Percentiles rank a stretch among this genome's conserved stretches.
Conservation (phyloP, 2,329 filamentous ascomycete species). For the Xylaria sp. region DNA sequence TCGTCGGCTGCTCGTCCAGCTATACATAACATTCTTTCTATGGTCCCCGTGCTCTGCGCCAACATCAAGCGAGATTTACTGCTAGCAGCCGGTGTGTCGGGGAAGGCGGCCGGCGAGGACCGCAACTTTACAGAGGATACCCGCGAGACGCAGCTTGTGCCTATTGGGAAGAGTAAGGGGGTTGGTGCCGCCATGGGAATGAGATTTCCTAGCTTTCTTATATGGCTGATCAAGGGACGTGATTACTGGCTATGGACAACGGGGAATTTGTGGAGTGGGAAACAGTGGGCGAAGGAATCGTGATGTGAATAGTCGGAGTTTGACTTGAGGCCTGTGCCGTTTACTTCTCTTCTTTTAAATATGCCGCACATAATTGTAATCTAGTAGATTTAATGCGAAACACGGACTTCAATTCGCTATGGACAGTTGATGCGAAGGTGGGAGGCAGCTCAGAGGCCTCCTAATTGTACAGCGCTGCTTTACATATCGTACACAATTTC, state of each 20-base stretch:
- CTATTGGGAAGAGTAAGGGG: conserved; percentile 51
- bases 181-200: conserved; percentile 53
- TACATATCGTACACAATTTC: conserved; percentile 10
- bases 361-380: neutral
- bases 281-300: conserved; percentile 54
- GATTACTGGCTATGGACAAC: conserved; percentile 60
- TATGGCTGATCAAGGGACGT: conserved; percentile 57
- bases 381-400: conserved; percentile 7
- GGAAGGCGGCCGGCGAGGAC: conserved; percentile 38
- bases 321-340: neutral
- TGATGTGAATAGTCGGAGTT: neutral
- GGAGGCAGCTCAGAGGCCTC: neutral
- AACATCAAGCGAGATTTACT: conserved; percentile 58
- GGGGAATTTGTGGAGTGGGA: conserved; percentile 54
- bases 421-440: neutral
- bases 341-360: neutral
- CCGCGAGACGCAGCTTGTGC: conserved; percentile 53
- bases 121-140: conserved; percentile 49
- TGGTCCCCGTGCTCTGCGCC: conserved; percentile 50
- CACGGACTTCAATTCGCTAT: neutral
- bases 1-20: conserved; percentile 48
- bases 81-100: conserved; percentile 34
- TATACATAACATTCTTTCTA: conserved; percentile 48
- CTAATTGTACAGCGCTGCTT: neutral
- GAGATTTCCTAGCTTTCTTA: conserved; percentile 49